phyloP scores from a whole-genome alignment of 2,329 filamentous ascomycete genomes.

The Aspergillus nomiae region DNA sequence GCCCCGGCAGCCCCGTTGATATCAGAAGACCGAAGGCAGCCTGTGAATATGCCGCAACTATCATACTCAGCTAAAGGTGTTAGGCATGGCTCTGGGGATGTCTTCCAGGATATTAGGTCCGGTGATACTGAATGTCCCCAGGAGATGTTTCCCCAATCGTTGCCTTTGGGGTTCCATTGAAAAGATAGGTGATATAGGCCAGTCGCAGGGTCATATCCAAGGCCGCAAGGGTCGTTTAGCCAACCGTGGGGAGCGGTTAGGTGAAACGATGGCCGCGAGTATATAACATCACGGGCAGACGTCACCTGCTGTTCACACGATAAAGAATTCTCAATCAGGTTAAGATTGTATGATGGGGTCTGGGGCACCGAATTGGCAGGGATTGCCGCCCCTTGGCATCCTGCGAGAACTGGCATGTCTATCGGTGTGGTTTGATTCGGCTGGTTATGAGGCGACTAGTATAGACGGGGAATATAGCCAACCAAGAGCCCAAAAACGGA shows the following conservation, averaged over 20 bases:
- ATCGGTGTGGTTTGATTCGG: neutral
- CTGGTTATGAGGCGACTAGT: neutral
- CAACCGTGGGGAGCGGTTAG: slow-evolving; percentile 40
- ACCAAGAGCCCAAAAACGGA: neutral
- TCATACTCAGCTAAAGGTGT: slow-evolving; percentile 41
- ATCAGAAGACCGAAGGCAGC: slow-evolving; percentile 37
- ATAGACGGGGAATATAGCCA: neutral
- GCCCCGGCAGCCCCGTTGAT: slow-evolving; percentile 26
- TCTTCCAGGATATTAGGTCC: slow-evolving; percentile 44
- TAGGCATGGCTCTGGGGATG: slow-evolving; percentile 30
- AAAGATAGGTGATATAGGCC: slow-evolving; percentile 45
- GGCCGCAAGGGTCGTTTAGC: slow-evolving; percentile 50
- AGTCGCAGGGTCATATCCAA: slow-evolving; percentile 42
- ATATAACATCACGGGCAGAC: neutral
- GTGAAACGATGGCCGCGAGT: slow-evolving; percentile 36
- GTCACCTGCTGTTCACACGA: neutral
- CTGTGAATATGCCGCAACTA: slow-evolving; percentile 45
- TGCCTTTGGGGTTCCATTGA: slow-evolving; percentile 47
- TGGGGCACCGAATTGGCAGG: neutral
- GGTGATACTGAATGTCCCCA: slow-evolving; percentile 45
- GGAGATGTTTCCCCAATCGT: slow-evolving; percentile 46
- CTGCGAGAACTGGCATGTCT: neutral
- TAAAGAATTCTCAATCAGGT: neutral
- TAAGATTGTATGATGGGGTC: neutral
- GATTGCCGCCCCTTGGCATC: neutral